Evolutionary conservation across 352 stramenopile species (phyloP).

Genomic region (Globisporangium takayamanum): DNA sequence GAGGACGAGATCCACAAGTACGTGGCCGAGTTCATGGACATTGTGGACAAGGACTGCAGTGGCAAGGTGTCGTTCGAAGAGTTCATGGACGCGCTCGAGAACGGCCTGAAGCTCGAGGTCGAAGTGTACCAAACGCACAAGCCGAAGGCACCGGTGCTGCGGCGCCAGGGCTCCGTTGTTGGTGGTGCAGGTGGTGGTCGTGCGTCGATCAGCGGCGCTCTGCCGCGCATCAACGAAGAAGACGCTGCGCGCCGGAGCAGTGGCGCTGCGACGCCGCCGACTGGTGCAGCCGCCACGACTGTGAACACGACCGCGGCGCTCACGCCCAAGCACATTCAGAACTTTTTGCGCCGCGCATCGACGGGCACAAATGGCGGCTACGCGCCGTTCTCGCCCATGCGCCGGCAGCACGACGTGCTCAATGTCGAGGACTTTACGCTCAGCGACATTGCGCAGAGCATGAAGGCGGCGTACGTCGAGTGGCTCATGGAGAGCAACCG

Average conservation of each 20-base stretch:
- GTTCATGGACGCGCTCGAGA: conserved; percentile 71
- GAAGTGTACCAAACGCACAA: conserved; percentile 58
- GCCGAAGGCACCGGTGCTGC: conserved; percentile 15
- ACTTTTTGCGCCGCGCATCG: conserved; percentile 19
- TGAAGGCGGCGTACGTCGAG: conserved; percentile 75
- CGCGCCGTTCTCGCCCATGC: conserved; percentile 46
- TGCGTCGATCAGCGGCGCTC: conserved; percentile 11
- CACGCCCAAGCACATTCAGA: conserved; percentile 29
- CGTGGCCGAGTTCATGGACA: conserved; percentile 65
- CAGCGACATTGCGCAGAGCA: conserved; percentile 53
- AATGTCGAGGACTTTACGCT: conserved; percentile 79
- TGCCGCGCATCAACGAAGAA: conserved; percentile 39
- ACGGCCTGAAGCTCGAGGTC: conserved; percentile 72
- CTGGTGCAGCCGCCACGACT: not conserved
- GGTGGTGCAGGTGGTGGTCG: not conserved
- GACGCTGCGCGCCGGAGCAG: conserved; percentile 11
- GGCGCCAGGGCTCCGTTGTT: conserved; percentile 10
- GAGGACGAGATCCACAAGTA: conserved; percentile 68
- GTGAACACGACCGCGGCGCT: conserved; percentile 1
- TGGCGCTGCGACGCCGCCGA: conserved; percentile 15
- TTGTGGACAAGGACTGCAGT: conserved; percentile 59
- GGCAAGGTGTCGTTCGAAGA: conserved; percentile 77
- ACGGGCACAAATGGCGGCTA: conserved; percentile 12
- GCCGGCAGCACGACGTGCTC: conserved; percentile 69
- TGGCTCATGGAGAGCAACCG: conserved; percentile 72